Evolutionary conservation across 495 filamentous ascomycete genomes (phyloP).

Genomic region (Penicillium cinerascens): DNA sequence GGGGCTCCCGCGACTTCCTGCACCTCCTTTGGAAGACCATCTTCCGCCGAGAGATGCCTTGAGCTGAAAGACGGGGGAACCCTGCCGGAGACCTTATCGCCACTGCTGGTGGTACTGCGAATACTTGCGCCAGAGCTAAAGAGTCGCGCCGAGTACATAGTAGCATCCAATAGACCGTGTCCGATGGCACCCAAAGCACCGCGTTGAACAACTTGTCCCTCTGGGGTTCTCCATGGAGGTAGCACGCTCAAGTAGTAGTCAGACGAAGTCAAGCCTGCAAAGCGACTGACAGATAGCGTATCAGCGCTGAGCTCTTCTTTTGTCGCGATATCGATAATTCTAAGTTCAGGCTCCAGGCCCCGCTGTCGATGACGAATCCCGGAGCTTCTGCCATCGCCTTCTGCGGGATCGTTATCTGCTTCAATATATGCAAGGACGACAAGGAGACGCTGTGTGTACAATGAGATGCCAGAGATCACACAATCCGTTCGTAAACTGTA

Average conservation of each 20-base stretch:
- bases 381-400: slow-evolving; percentile 32
- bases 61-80: slow-evolving; percentile 43
- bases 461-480: slow-evolving; percentile 91
- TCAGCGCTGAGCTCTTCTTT: slow-evolving; percentile 79
- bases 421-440: slow-evolving; percentile 87
- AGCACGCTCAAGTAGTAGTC: slow-evolving; percentile 90
- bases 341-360: slow-evolving; percentile 79
- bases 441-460: slow-evolving; percentile 90
- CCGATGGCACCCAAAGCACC: slow-evolving; percentile 66
- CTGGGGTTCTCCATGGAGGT: slow-evolving; percentile 63
- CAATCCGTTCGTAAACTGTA: slow-evolving; percentile 87
- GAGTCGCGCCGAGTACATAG: slow-evolving; percentile 75
- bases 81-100: slow-evolving; percentile 48
- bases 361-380: slow-evolving; percentile 63
- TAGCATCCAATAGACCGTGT: slow-evolving; percentile 70
- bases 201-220: slow-evolving; percentile 53
- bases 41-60: slow-evolving; percentile 25
- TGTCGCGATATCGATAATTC: slow-evolving; percentile 81
- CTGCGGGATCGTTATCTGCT: slow-evolving; percentile 55
- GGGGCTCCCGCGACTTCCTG: slow-evolving; percentile 50
- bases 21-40: slow-evolving; percentile 35
- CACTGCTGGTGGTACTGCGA: slow-evolving; percentile 63
- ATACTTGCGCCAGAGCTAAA: slow-evolving; percentile 88
- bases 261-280: slow-evolving; percentile 77
- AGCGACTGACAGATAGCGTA: slow-evolving; percentile 76